phyloP scores from a whole-genome alignment of 306 rosid species.

The Vigna hirtella region DNA sequence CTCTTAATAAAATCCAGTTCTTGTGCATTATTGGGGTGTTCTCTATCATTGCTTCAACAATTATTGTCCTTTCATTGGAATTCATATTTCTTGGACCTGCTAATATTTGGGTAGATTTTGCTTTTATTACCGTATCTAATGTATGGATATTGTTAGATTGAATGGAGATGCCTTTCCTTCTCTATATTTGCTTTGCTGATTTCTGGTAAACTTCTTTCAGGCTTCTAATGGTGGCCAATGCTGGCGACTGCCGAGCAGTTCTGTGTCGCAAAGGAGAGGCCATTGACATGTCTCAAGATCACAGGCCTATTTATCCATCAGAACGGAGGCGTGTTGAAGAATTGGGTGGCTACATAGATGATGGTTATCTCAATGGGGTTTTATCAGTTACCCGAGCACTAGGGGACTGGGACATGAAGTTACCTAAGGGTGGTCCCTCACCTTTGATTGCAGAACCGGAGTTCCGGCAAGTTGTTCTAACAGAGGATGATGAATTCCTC shows the following conservation, averaged over 20 bases:
- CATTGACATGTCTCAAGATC: constrained; percentile 94
- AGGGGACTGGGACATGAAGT: constrained; percentile 99
- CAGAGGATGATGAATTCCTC: constrained; percentile 95
- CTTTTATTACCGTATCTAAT: constrained; percentile 4
- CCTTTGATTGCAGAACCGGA: constrained; percentile 96
- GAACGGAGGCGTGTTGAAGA: constrained; percentile 81
- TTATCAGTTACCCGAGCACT: constrained; percentile 87
- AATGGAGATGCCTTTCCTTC: constrained; percentile 14
- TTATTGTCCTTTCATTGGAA: background rate
- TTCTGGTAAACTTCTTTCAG: constrained; percentile 52
- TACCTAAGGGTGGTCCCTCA: constrained; percentile 75
- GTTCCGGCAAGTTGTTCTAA: constrained; percentile 67
- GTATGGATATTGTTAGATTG: background rate
- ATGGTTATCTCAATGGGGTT: constrained; percentile 90
- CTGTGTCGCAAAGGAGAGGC: constrained; percentile 93
- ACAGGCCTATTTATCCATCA: constrained; percentile 75
- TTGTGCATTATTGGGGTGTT: background rate
- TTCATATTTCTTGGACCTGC: constrained; percentile 25
- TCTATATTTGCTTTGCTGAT: constrained; percentile 37
- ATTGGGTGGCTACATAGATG: constrained; percentile 80
- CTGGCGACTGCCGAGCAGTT: constrained; percentile 99
- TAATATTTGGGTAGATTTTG: constrained; percentile 16
- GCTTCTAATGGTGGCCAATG: constrained; percentile 92
- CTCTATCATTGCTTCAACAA: background rate
- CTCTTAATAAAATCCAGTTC: constrained; percentile 31